phyloP scores from a whole-genome alignment of 1,139 yeast genomes.

The Geotrichum europaeum region DNA sequence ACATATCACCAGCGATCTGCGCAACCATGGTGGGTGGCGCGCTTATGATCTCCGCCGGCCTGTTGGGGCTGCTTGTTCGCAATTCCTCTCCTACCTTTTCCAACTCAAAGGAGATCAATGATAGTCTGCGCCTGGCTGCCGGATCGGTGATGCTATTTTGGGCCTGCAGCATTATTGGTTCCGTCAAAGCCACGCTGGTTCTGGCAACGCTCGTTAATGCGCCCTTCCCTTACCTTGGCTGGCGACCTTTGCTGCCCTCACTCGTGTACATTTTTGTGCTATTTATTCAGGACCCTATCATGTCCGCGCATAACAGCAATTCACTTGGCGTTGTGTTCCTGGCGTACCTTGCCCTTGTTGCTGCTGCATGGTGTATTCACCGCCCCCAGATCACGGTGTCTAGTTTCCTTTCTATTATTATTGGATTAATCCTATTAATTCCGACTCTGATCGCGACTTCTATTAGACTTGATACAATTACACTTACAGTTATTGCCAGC shows the following conservation, averaged over 20 bases:
- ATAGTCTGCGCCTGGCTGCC: slow-evolving; percentile 13
- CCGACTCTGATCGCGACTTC: slow-evolving; percentile 10
- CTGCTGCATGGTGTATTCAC: slow-evolving; percentile 16
- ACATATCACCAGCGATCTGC: slow-evolving; percentile 19
- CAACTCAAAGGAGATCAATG: slow-evolving; percentile 9
- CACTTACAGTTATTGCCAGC: slow-evolving; percentile 29
- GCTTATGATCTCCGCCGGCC: slow-evolving; percentile 25
- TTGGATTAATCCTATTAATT: slow-evolving; percentile 12
- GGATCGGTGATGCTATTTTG: slow-evolving; percentile 16
- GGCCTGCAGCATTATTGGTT: slow-evolving; percentile 18
- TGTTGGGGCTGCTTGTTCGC: slow-evolving; percentile 24
- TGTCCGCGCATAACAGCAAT: slow-evolving; percentile 5
- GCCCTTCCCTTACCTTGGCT: slow-evolving; percentile 12
- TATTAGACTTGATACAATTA: slow-evolving; percentile 20
- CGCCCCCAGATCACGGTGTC: slow-evolving; percentile 14
- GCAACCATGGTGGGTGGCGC: slow-evolving; percentile 26
- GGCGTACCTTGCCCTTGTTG: slow-evolving; percentile 10
- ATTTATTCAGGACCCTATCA: slow-evolving; percentile 12
- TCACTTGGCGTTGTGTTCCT: slow-evolving; percentile 1
- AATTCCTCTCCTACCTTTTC: background rate
- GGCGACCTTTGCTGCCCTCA: slow-evolving; percentile 12
- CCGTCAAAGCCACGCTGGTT: slow-evolving; percentile 17
- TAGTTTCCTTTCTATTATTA: slow-evolving; percentile 7
- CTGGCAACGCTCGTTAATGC: slow-evolving; percentile 15
- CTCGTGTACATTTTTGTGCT: slow-evolving; percentile 10